Evolutionary conservation across 2,329 filamentous ascomycete genomes (phyloP).

Genomic region (Diaporthe batatas): DNA sequence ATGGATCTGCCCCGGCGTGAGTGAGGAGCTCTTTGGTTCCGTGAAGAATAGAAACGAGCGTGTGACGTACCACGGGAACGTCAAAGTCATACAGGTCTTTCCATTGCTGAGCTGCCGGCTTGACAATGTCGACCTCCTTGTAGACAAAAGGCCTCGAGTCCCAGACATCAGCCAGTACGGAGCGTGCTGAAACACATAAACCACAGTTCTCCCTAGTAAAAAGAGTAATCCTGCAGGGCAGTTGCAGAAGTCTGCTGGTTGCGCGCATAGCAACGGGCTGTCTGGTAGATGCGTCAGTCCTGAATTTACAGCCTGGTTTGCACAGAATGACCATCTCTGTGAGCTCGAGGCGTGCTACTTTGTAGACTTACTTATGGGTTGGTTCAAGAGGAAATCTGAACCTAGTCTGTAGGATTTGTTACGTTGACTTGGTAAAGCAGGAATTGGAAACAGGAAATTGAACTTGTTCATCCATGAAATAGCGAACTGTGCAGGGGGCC

Average conservation of each 20-base stretch:
- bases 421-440: neutral
- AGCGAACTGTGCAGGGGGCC: neutral
- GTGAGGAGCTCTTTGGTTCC: neutral
- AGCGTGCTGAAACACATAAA: conserved; percentile 77
- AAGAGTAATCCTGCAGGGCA: conserved; percentile 76
- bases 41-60: neutral
- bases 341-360: neutral
- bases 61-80: conserved; percentile 76
- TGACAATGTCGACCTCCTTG: conserved; percentile 77
- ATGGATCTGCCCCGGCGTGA: conserved; percentile 62
- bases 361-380: neutral
- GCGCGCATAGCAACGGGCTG: conserved; percentile 59
- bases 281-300: too few relatives aligned
- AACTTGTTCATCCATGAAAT: neutral
- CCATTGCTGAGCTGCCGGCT: conserved; percentile 73
- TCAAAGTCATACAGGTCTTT: conserved; percentile 84
- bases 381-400: neutral
- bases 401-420: neutral
- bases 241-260: conserved; percentile 63
- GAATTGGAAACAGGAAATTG: neutral
- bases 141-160: conserved; percentile 76
- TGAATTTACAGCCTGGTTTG: neutral
- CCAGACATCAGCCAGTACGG: conserved; percentile 77
- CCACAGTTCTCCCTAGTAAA: conserved; percentile 81
- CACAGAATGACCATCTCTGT: too few relatives aligned